Percentiles rank a stretch among this genome's conserved stretches.
Conservation (phyloP, 306 rosid species). For the Quercus gilva region DNA sequence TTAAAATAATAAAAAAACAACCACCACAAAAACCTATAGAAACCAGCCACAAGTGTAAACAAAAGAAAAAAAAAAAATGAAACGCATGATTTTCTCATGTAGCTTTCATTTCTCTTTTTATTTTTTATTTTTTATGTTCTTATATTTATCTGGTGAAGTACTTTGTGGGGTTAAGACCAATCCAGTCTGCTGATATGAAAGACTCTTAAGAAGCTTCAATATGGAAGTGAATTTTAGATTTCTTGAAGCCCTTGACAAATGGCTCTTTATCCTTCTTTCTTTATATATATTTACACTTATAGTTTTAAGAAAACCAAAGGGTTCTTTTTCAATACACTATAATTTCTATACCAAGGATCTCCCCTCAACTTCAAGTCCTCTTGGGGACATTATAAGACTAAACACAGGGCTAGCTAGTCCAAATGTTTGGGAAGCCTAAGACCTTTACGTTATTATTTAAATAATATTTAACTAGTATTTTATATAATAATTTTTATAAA, state of each 20-base stretch:
- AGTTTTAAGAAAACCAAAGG: neutral
- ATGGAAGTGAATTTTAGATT: neutral
- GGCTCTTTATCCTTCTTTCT: neutral
- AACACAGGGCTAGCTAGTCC: no score
- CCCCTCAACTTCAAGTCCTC: no score
- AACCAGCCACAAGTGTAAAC: neutral
- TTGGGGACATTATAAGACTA: no score
- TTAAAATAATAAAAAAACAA: no score
- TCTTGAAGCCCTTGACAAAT: neutral
- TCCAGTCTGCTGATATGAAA: conserved; percentile 10
- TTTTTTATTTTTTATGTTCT: neutral
- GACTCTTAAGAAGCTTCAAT: conserved; percentile 10
- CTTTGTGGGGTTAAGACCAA: neutral
- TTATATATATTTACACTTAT: no score
- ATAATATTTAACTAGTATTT: no score
- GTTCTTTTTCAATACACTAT: no score
- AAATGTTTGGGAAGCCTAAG: no score
- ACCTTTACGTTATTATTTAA: no score
- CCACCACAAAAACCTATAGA: no score
- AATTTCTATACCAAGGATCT: no score
- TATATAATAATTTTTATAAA: no score
- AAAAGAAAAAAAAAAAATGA: neutral
- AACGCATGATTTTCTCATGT: neutral
- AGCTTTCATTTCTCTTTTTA: neutral
- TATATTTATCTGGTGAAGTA: neutral